A percentile compares a stretch with the other conserved stretches of the same genome.
Evolutionary conservation across 495 filamentous ascomycete genomes (phyloP).

Genomic region (Parathielavia hyrcaniae): DNA sequence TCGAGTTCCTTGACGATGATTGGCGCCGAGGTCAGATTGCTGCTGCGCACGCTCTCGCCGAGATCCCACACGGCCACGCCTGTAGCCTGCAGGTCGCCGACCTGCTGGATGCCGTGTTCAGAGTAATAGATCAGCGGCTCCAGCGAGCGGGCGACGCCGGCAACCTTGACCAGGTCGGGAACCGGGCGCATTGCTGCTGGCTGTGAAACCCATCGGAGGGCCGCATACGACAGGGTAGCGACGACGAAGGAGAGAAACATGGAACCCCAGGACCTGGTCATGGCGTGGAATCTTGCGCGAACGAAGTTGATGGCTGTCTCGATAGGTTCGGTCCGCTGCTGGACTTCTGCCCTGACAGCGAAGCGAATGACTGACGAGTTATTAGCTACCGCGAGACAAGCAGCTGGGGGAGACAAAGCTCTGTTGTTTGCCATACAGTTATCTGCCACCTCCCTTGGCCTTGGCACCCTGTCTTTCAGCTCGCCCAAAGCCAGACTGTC

Average conservation of each 20-base stretch:
- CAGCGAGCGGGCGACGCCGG: slow-evolving; percentile 77
- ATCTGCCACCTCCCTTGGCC: slow-evolving; percentile 22
- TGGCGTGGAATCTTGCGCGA: slow-evolving; percentile 47
- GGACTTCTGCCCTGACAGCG: slow-evolving; percentile 75
- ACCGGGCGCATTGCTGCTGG: slow-evolving; percentile 61
- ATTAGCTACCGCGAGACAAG: slow-evolving; percentile 28
- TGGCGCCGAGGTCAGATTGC: slow-evolving; percentile 81
- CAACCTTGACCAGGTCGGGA: slow-evolving; percentile 85
- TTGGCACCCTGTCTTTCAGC: slow-evolving; percentile 11
- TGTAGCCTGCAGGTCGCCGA: slow-evolving; percentile 78
- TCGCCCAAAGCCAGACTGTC: slow-evolving; percentile 12
- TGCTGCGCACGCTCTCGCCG: slow-evolving; percentile 76
- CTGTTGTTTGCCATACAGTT: slow-evolving; percentile 34
- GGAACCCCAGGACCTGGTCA: slow-evolving; percentile 62
- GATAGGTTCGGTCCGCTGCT: slow-evolving; percentile 78
- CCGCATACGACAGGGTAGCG: slow-evolving; percentile 51
- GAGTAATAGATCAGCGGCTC: slow-evolving; percentile 90
- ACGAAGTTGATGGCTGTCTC: slow-evolving; percentile 63
- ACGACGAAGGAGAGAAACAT: slow-evolving; percentile 51
- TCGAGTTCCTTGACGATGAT: slow-evolving; percentile 81
- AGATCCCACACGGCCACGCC: slow-evolving; percentile 89
- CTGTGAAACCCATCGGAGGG: slow-evolving; percentile 60
- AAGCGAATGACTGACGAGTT: slow-evolving; percentile 69
- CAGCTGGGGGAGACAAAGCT: slow-evolving; percentile 19
- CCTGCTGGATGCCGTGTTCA: slow-evolving; percentile 76